Evolutionary conservation across 2,329 filamentous ascomycete genomes (phyloP).

Genomic region (Domatiomyces globalis): DNA sequence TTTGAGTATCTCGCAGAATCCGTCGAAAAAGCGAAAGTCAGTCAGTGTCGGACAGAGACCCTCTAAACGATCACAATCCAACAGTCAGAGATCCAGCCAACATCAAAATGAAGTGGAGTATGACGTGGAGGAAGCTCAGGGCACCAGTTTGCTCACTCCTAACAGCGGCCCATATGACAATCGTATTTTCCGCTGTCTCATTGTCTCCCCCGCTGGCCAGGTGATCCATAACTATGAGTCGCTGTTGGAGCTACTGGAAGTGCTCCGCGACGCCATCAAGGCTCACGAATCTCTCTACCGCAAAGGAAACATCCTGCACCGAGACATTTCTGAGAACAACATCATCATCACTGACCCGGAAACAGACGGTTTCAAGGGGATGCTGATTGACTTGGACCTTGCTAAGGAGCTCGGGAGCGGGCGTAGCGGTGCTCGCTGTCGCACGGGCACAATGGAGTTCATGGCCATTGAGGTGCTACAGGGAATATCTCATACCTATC

Average conservation of each 20-base stretch:
- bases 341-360: constrained; percentile 23
- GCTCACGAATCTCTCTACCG: constrained; percentile 25
- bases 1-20: no score
- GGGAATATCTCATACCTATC: no score
- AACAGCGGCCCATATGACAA: constrained; percentile 17
- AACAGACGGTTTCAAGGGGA: constrained; percentile 9
- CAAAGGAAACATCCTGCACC: constrained; percentile 24
- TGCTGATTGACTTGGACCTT: constrained; percentile 26
- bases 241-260: constrained; percentile 23
- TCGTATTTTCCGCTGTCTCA: constrained; percentile 21
- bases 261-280: constrained; percentile 24
- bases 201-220: constrained; percentile 21
- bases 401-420: constrained; percentile 17
- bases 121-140: not conserved
- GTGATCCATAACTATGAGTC: constrained; percentile 20
- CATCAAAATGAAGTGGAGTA: not conserved
- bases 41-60: no score
- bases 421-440: constrained; percentile 1
- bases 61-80: no score
- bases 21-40: no score
- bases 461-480: no score
- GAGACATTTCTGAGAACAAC: constrained; percentile 27
- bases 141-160: not conserved
- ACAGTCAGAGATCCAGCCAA: no score
- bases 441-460: no score